A percentile compares a stretch with the other conserved stretches of the same genome.
Evolutionary conservation across 768 basidiomycete species (phyloP).

Genomic region (Podaxis carcinomalis): DNA sequence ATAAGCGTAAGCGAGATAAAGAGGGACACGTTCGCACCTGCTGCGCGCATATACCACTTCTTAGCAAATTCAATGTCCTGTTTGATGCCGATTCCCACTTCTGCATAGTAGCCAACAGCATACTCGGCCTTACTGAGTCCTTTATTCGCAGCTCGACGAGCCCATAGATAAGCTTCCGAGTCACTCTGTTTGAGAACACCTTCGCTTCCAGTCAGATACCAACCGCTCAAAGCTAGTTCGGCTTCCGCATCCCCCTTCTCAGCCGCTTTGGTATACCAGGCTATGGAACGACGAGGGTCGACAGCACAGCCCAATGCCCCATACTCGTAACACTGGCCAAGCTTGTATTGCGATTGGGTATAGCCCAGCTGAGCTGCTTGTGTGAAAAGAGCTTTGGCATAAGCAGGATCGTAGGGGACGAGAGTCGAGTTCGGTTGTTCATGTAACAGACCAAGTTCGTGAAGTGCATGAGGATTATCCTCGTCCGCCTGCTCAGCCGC

Average conservation of each 20-base stretch:
- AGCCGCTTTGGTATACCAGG: conserved; percentile 98
- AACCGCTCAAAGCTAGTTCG: conserved; percentile 93
- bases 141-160: conserved; percentile 92
- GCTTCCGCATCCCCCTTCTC: conserved; percentile 95
- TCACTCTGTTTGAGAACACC: conserved; percentile 97
- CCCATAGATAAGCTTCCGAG: conserved; percentile 99
- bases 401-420: conserved; percentile 74
- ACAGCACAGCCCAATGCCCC: conserved; percentile 85
- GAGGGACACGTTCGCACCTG: conserved; percentile 55
- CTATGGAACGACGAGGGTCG: conserved; percentile 91
- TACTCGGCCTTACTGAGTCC: conserved; percentile 97
- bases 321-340: conserved; percentile 94
- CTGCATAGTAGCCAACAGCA: conserved; percentile 97
- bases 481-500: conserved; percentile 98
- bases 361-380: conserved; percentile 93
- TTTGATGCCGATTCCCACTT: conserved; percentile 96
- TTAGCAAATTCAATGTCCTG: conserved; percentile 95
- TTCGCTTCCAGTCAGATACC: conserved; percentile 96
- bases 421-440: conserved; percentile 64
- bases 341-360: conserved; percentile 90
- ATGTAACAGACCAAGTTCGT: conserved; percentile 88
- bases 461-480: conserved; percentile 95
- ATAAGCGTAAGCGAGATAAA: background rate
- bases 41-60: conserved; percentile 98
- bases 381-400: conserved; percentile 82